phyloP scores from a whole-genome alignment of 352 stramenopile species.

The Thraustotheca clavata region DNA sequence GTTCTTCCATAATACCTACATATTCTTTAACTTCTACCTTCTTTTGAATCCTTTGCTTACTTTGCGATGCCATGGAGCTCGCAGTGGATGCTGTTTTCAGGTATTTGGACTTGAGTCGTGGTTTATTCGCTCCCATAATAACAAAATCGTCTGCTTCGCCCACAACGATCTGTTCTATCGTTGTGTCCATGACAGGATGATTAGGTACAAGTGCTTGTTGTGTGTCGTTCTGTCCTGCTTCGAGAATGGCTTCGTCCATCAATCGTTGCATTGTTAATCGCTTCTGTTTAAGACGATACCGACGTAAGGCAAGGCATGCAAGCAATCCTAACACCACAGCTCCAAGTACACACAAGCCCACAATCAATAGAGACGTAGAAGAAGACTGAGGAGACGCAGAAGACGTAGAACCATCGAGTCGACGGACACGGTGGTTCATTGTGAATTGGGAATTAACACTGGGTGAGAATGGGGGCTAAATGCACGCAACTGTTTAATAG shows the following conservation, averaged over 20 bases:
- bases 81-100: neutral
- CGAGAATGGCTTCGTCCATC: constrained; percentile 1
- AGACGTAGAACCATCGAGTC: too few relatives aligned
- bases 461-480: too few relatives aligned
- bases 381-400: neutral
- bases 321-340: neutral
- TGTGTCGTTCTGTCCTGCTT: neutral
- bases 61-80: constrained; percentile 1
- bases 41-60: too few relatives aligned
- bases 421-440: too few relatives aligned
- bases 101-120: neutral
- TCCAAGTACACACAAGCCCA: neutral
- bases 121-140: constrained; percentile 25
- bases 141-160: constrained; percentile 25
- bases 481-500: too few relatives aligned
- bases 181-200: neutral
- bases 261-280: neutral
- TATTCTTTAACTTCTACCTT: too few relatives aligned
- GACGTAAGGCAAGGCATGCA: neutral
- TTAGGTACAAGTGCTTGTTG: neutral
- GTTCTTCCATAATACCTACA: constrained; percentile 1
- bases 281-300: neutral
- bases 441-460: too few relatives aligned
- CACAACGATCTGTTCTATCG: constrained; percentile 24
- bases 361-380: neutral